Percentiles rank a stretch among this genome's conserved stretches.
Evolutionary conservation across 192 early-diverging fungal genomes (phyloP).

Genomic region (Entomortierella chlamydospora): DNA sequence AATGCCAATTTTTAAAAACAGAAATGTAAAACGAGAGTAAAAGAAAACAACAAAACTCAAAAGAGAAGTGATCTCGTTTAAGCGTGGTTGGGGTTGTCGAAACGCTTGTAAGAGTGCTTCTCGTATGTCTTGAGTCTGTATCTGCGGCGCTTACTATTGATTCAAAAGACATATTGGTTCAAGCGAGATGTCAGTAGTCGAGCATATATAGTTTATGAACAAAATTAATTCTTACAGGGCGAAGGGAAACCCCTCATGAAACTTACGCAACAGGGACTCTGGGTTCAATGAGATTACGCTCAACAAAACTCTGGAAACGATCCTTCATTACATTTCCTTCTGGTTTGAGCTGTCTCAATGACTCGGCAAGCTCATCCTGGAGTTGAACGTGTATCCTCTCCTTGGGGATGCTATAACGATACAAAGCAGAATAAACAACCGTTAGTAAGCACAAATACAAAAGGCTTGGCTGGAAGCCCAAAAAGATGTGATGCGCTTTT

Average conservation of each 20-base stretch:
- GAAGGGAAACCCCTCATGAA: background rate
- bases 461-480: too few species aligned
- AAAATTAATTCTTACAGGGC: background rate
- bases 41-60: background rate
- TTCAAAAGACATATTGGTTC: too few species aligned
- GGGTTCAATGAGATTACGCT: slow-evolving; percentile 68
- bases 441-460: background rate
- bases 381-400: slow-evolving; percentile 55
- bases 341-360: slow-evolving; percentile 63
- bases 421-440: background rate
- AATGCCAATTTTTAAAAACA: background rate
- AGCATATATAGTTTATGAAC: too few species aligned
- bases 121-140: slow-evolving; percentile 67
- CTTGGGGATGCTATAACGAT: slow-evolving; percentile 36
- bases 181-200: too few species aligned
- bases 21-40: background rate
- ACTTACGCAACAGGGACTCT: slow-evolving; percentile 58
- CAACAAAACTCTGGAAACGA: slow-evolving; percentile 62
- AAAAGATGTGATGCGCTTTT: too few species aligned
- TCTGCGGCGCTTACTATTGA: slow-evolving; percentile 46
- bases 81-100: slow-evolving; percentile 56
- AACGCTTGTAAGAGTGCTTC: slow-evolving; percentile 66
- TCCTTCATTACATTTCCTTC: slow-evolving; percentile 71
- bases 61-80: slow-evolving; percentile 6
- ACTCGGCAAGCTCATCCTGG: slow-evolving; percentile 66